Conservation (phyloP, 2,329 filamentous ascomycete genomes). For the Colletotrichum plurivorum region DNA sequence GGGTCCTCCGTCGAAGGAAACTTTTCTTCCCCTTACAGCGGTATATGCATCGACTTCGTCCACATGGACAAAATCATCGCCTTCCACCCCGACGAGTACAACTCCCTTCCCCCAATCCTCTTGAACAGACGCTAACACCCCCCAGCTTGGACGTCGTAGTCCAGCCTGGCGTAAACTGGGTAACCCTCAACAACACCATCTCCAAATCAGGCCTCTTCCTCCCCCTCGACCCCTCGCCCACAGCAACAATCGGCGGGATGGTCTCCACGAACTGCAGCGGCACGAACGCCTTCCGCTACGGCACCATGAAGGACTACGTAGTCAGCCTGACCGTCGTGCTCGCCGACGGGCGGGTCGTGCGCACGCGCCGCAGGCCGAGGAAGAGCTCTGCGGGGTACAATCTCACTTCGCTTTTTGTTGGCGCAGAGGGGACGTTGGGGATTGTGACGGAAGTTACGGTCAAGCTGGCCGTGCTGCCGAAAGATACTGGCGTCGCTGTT, state of each 20-base stretch:
- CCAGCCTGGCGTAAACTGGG: slow-evolving; percentile 78
- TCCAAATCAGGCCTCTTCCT: slow-evolving; percentile 75
- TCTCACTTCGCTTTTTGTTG: slow-evolving; percentile 77
- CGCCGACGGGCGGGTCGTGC: slow-evolving; percentile 76
- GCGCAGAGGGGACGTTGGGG: slow-evolving; percentile 79
- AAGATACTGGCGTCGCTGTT: slow-evolving; percentile 75
- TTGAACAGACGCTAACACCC: not conserved
- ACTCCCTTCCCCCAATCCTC: accelerated
- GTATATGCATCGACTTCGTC: slow-evolving; percentile 78
- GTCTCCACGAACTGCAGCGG: slow-evolving; percentile 78
- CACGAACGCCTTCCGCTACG: slow-evolving; percentile 74
- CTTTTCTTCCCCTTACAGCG: slow-evolving; percentile 76
- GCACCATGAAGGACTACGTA: slow-evolving; percentile 84
- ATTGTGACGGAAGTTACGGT: slow-evolving; percentile 80
- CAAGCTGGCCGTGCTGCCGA: slow-evolving; percentile 75
- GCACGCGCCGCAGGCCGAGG: slow-evolving; percentile 75
- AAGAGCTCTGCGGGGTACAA: slow-evolving; percentile 83
- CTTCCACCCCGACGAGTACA: slow-evolving; percentile 71
- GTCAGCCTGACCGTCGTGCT: slow-evolving; percentile 80
- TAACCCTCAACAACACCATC: slow-evolving; percentile 75
- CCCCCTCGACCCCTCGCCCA: slow-evolving; percentile 78
- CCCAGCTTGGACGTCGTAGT: slow-evolving; percentile 76
- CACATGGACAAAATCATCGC: slow-evolving; percentile 77
- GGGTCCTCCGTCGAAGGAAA: slow-evolving; percentile 81
- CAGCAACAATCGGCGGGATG: slow-evolving; percentile 71